Evolutionary conservation across 805 yeast genomes (phyloP), one percentile per base, ranked within the genome.

Genomic region (Starmerella stellata): DNA sequence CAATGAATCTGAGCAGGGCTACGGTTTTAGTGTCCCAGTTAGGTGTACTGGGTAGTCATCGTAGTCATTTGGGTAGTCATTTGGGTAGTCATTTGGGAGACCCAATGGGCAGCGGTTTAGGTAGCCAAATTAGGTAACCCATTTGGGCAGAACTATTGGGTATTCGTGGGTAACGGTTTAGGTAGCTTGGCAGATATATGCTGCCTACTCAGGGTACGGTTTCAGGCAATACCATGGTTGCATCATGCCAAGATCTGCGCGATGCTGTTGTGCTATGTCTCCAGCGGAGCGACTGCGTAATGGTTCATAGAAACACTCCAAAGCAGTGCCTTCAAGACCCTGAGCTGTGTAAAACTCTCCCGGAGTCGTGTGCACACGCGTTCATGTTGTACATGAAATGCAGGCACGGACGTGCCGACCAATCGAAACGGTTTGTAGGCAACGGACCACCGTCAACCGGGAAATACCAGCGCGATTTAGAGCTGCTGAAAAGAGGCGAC

Each of bases 221-320:
- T n/a, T n/a, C n/a, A n/a, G 34, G 21, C 7, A 9, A 5, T 28
- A 16, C 11, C 24, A 50, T 50, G 54, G 54, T 50, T 3, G 43
- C 52, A 14, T 83, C 94, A 66, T 87, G 98, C 58, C 77, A 79
- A 53, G 98, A 87, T 58, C 92, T 87, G 55, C 72, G 85, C 52
- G 82, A 72, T 50, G 94, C 93, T n/a, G 80, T 90, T 41, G 96
- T 96, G 8, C 75, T 87, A 17, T 87, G 98, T 56, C 67, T 87
- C 36, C 98, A 87, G 57, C 70, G 95, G 53, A 83, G 95, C 4
- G 96, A 96, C 14, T 87, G 98, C 58, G 98, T 87, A 37, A 66
- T 87, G 62, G 69, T 87, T 18, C 80, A 90, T 44, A 68, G 98
- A 47, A 68, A 90, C 58, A 80, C 80, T 2, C 96, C 96, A 2